A percentile compares a stretch with the other conserved stretches of the same genome.
Conservation (phyloP, 192 early-diverging fungal genomes). For the Coemansia sp. region DNA sequence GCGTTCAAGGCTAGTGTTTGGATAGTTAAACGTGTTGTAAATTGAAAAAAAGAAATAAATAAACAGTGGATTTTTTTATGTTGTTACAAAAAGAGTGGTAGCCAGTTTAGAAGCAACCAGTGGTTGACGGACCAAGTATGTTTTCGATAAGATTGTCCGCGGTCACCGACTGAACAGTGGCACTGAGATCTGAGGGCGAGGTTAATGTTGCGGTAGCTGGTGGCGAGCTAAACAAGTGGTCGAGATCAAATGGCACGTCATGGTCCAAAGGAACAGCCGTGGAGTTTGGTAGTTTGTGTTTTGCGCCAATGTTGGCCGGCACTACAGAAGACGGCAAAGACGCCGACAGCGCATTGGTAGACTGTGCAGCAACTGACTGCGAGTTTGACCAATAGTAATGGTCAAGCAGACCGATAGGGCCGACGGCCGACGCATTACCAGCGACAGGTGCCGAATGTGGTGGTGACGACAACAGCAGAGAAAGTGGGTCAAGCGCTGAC, state of each 20-base stretch:
- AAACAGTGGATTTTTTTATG: slow-evolving; percentile 1
- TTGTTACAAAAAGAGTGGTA: slow-evolving; percentile 5
- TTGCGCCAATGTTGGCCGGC: slow-evolving; percentile 11
- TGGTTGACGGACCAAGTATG: slow-evolving; percentile 11
- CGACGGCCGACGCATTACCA: slow-evolving; percentile 3
- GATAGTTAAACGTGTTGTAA: neutral
- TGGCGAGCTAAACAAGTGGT: slow-evolving; percentile 22
- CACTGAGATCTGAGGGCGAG: neutral
- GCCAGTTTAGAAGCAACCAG: neutral
- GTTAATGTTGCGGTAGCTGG: neutral
- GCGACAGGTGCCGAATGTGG: slow-evolving; percentile 11
- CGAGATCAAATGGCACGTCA: slow-evolving; percentile 27
- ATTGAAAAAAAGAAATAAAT: neutral
- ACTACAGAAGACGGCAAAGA: slow-evolving; percentile 7
- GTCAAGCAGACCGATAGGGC: slow-evolving; percentile 11
- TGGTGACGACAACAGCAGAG: slow-evolving; percentile 43
- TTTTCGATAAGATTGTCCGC: slow-evolving; percentile 21
- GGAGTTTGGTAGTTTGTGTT: neutral
- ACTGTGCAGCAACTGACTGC: neutral
- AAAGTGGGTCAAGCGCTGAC: slow-evolving; percentile 33
- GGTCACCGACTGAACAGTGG: neutral
- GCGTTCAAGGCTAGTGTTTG: neutral
- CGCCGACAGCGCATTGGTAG: neutral
- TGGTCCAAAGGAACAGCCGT: slow-evolving; percentile 5
- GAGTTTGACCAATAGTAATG: slow-evolving; percentile 23